Base-by-base conservation (phyloP, 78 protist species). In the Dictyostelium firmibasis region DNA sequence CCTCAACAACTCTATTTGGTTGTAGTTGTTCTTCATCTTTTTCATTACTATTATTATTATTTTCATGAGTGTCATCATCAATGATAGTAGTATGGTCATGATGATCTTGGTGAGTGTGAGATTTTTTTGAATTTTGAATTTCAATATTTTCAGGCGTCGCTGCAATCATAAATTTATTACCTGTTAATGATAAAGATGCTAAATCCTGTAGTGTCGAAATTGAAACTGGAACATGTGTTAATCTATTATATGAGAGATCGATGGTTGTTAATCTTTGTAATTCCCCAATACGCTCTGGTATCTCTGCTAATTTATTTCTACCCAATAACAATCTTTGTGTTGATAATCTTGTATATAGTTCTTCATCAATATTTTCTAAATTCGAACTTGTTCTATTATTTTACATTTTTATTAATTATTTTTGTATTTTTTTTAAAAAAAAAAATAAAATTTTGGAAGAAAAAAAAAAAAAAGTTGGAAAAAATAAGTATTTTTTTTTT, bases 81-180 rank as follows among this genome's bases (percentile, higher is more conserved):
- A 16, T 77, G 11, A 9, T 33, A 16, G 67, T 31, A n/a, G n/a
- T n/a, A n/a, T 36, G 33, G 4, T 77, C 29, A 10, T 78, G 33
- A 5, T 44, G 67, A 20, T 57, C 76, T 23, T 83, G 64, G 3
- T 83, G 75, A n/a, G 16, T 31, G 1, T 85, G 67, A 6, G 53
- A 23, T 75, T 69, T 29, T 23, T 47, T 18, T 74, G 27, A 70
- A 75, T 75, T 75, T 41, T 77, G 60, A 77, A 41, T 35, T 35
- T 25, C 31, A 14, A 31, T 25, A 84, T 60, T 84, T 5, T 60
- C 79, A 8, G 18, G 18, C 8, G 77, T 89, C 14, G 94, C 94
- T 1, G 87, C 64, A 9, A 89, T 47, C 53, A 89, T 44, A 67
- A 89, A 89, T 89, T 70, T 83, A 69, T 89, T 89, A 47, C 94